These are phyloP conservation scores for Parmales sp. DNA, from an alignment of 108 stramenopile species.

Conservation along the genomic window DNA sequence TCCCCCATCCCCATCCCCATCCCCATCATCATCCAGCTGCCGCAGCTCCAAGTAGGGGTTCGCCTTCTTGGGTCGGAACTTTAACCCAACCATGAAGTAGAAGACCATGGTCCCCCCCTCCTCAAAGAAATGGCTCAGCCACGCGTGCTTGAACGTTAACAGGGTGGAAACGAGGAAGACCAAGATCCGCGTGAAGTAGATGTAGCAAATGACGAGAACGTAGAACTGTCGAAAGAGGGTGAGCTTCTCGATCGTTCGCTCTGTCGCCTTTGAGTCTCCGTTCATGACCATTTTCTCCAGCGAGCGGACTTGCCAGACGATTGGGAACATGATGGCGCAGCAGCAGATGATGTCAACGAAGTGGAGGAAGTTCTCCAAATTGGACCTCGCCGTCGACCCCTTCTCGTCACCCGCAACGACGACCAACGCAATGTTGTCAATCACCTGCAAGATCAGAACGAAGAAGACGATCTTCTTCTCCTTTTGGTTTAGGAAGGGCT, in stretches of 20 bases:
- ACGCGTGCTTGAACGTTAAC: slow-evolving; percentile 72
- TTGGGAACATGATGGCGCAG: slow-evolving; percentile 86
- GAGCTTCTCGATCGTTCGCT: slow-evolving; percentile 46
- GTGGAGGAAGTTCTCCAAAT: slow-evolving; percentile 83
- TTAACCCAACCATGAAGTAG: slow-evolving; percentile 75
- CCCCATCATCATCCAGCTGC: slow-evolving; percentile 1
- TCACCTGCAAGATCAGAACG: slow-evolving; percentile 75
- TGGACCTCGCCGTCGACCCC: slow-evolving; percentile 61
- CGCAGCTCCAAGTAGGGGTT: slow-evolving; percentile 61
- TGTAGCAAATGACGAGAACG: slow-evolving; percentile 77
- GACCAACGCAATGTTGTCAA: slow-evolving; percentile 90
- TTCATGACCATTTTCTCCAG: slow-evolving; percentile 56
- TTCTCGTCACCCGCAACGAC: slow-evolving; percentile 74
- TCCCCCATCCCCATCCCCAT: slow-evolving; percentile 20
- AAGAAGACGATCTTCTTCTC: slow-evolving; percentile 80
- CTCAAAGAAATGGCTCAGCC: slow-evolving; percentile 68
- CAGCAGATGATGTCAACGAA: slow-evolving; percentile 95
- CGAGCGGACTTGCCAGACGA: slow-evolving; percentile 83
- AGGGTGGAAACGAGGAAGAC: slow-evolving; percentile 76
- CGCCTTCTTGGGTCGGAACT: slow-evolving; percentile 67
- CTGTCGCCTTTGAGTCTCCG: slow-evolving; percentile 21
- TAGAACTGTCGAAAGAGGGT: slow-evolving; percentile 88
- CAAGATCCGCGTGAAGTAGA: slow-evolving; percentile 91
- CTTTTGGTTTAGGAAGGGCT: slow-evolving; percentile 70
- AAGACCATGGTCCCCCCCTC: slow-evolving; percentile 78